These are phyloP conservation scores for Penicillium sp. DNA, from an alignment of 2,329 filamentous ascomycete genomes.

Conservation along the genomic window DNA sequence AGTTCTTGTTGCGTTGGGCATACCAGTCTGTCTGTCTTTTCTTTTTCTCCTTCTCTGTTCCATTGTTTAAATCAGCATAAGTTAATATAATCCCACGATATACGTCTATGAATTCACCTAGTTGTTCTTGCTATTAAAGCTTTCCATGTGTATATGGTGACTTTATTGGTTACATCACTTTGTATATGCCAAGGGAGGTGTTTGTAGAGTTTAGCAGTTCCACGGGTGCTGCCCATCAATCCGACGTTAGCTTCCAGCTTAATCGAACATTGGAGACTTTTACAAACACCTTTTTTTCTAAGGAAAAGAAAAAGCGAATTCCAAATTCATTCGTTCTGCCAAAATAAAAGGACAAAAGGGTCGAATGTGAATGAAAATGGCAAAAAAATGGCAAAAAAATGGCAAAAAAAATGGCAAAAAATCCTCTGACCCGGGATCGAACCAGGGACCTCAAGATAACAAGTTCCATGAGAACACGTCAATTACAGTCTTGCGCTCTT, in stretches of 20 bases:
- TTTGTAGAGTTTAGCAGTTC: not conserved
- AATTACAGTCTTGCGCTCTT: conserved; percentile 3
- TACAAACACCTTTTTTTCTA: too few relatives aligned
- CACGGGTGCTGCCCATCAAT: not conserved
- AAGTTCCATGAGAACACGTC: not conserved
- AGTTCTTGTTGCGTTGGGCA: conserved; percentile 6
- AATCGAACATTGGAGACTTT: too few relatives aligned
- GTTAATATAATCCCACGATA: conserved; percentile 8
- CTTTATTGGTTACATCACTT: not conserved
- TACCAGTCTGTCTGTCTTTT: not conserved
- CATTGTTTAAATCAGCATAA: not conserved
- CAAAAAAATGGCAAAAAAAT: not conserved
- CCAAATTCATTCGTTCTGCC: too few relatives aligned
- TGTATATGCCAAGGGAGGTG: too few relatives aligned
- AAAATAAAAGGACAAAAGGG: too few relatives aligned
- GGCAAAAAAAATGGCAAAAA: not conserved
- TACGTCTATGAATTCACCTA: not conserved
- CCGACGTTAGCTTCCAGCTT: not conserved
- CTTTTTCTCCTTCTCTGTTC: conserved; percentile 2
- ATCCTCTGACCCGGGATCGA: conserved; percentile 1
- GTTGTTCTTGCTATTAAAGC: not conserved
- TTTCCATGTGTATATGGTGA: not conserved
- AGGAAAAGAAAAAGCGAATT: too few relatives aligned
- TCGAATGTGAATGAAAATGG: not conserved
- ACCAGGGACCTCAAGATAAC: conserved; percentile 1